These are phyloP conservation scores for Colletotrichum sansevieriae DNA, from an alignment of 2,329 filamentous ascomycete species.

Conservation along the genomic window DNA sequence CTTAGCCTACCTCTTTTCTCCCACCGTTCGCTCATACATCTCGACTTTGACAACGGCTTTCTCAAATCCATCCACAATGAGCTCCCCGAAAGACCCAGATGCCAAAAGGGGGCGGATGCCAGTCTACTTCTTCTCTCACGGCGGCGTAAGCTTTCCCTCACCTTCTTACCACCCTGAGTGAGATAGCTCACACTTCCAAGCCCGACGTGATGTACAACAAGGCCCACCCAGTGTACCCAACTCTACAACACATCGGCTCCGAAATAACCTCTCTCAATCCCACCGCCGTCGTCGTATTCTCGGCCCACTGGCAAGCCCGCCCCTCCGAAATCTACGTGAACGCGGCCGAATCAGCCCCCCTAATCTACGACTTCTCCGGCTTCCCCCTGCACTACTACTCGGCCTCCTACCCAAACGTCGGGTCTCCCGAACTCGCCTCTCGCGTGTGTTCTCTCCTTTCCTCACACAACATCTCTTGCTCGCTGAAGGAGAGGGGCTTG, in stretches of 20 bases:
- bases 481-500: constrained; percentile 72
- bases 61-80: neutral
- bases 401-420: constrained; percentile 74
- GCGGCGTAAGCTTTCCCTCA: constrained; percentile 56
- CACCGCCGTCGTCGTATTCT: constrained; percentile 80
- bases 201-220: constrained; percentile 78
- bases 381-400: constrained; percentile 79
- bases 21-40: neutral
- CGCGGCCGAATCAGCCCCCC: constrained; percentile 67
- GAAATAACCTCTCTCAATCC: constrained; percentile 81
- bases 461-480: constrained; percentile 69
- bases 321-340: constrained; percentile 72
- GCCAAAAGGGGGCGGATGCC: constrained; percentile 47
- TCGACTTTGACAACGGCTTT: neutral
- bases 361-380: constrained; percentile 83
- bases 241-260: constrained; percentile 73
- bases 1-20: constrained; percentile 19
- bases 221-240: constrained; percentile 74
- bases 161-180: neutral
- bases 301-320: constrained; percentile 80
- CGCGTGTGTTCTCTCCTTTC: constrained; percentile 68
- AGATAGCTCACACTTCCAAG: constrained; percentile 46
- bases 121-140: constrained; percentile 65
- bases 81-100: neutral
- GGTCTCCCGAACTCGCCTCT: constrained; percentile 70